phyloP scores from a whole-genome alignment of 148 eudicot genomes.

The Cornus florida region DNA sequence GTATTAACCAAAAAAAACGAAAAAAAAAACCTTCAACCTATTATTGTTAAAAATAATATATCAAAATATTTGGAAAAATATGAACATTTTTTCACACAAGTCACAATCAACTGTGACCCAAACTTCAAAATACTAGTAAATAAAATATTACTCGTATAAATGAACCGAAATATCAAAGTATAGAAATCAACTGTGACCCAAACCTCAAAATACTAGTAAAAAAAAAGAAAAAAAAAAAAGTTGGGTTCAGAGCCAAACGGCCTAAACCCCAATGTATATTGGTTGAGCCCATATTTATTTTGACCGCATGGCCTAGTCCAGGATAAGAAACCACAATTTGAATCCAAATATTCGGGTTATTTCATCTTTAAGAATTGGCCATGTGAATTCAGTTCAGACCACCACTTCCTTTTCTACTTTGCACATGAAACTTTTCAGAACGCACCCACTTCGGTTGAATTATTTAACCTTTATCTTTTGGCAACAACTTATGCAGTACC shows the following conservation, averaged over 20 bases:
- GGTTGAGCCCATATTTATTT: neutral
- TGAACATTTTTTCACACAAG: no score
- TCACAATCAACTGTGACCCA: no score
- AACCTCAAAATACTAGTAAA: no score
- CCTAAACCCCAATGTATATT: neutral
- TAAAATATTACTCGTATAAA: no score
- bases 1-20: no score
- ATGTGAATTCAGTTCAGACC: constrained; percentile 7
- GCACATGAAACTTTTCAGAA: constrained; percentile 15
- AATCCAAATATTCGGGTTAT: neutral
- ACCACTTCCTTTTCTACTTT: neutral
- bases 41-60: no score
- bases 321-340: neutral
- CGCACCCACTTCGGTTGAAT: constrained; percentile 1
- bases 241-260: neutral
- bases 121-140: no score
- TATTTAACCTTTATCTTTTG: neutral
- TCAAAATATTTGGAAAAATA: no score
- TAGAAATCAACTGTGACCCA: no score
- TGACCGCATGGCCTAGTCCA: neutral
- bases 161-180: no score
- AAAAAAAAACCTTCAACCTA: no score
- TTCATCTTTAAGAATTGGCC: neutral
- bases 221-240: no score
- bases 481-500: neutral